Conservation (phyloP, 805 yeast genomes). For the Wickerhamiella nectarea region DNA sequence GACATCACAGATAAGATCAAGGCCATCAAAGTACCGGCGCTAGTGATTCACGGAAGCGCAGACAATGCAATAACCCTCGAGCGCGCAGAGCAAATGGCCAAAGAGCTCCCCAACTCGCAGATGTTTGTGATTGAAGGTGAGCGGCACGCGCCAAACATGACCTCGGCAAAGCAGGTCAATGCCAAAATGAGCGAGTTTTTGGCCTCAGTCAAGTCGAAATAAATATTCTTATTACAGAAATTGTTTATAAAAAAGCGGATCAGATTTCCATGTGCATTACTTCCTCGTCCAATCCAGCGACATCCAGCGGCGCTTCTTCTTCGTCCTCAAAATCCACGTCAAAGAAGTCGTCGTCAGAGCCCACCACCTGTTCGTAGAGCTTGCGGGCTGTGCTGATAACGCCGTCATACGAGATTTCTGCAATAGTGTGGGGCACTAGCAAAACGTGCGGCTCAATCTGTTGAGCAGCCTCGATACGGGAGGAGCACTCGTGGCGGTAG, state of each 20-base stretch:
- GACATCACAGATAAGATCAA: neutral
- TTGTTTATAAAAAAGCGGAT: neutral
- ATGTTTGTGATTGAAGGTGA: slow-evolving; percentile 5
- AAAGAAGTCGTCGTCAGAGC: slow-evolving; percentile 89
- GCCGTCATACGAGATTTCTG: slow-evolving; percentile 87
- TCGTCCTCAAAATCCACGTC: slow-evolving; percentile 95
- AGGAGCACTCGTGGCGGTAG: slow-evolving; percentile 37
- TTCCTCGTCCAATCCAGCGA: slow-evolving; percentile 21
- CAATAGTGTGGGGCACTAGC: slow-evolving; percentile 51
- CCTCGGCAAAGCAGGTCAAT: neutral
- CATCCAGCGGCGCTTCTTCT: slow-evolving; percentile 39
- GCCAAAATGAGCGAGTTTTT: neutral
- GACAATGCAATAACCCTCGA: slow-evolving; percentile 3
- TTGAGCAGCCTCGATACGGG: slow-evolving; percentile 12
- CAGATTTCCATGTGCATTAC: slow-evolving; percentile 23
- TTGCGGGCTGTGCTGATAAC: slow-evolving; percentile 67
- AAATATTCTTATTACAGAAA: neutral
- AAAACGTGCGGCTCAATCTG: slow-evolving; percentile 20
- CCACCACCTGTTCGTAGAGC: slow-evolving; percentile 67
- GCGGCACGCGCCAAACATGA: slow-evolving; percentile 7
- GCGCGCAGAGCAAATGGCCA: slow-evolving; percentile 1
- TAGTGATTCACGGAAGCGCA: slow-evolving; percentile 5
- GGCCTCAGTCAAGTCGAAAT: neutral
- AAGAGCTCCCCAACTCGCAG: neutral
- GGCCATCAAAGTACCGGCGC: slow-evolving; percentile 1